Evolutionary conservation across 208 protist species (phyloP).

Genomic region (Crithidia thermophila): DNA sequence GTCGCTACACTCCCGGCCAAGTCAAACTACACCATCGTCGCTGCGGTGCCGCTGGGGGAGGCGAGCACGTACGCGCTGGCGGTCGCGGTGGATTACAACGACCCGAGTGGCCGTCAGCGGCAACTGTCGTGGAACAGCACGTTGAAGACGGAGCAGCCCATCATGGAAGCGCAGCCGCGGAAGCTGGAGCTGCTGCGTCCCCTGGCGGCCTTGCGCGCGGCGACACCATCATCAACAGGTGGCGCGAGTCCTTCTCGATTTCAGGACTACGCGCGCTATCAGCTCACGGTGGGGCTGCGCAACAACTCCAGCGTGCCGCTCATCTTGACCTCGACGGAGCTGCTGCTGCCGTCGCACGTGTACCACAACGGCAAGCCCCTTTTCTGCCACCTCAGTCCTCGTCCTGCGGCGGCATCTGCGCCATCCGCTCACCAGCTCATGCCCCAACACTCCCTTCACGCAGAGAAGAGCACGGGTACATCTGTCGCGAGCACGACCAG

Average conservation of each 20-base stretch:
- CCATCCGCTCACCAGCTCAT: too few species aligned
- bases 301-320: conserved; percentile 57
- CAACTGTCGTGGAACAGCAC: conserved; percentile 58
- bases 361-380: conserved; percentile 20
- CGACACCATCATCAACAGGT: neutral
- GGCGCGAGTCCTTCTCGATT: neutral
- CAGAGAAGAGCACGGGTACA: too few species aligned
- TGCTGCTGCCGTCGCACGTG: conserved; percentile 10
- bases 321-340: conserved; percentile 4
- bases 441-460: too few species aligned
- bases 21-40: conserved; percentile 29
- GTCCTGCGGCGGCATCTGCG: too few species aligned
- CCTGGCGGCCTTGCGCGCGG: neutral
- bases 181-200: conserved; percentile 23
- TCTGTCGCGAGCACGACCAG: neutral
- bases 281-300: conserved; percentile 42
- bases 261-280: conserved; percentile 30
- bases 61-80: conserved; percentile 47
- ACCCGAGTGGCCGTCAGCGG: conserved; percentile 47
- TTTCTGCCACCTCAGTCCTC: neutral
- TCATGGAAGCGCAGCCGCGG: conserved; percentile 43
- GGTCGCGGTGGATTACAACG: conserved; percentile 54
- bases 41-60: conserved; percentile 19
- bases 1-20: conserved; percentile 32
- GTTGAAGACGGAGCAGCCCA: conserved; percentile 48